phyloP scores from a whole-genome alignment of 73 alveolate species.

The Paramecium sonneborni region DNA sequence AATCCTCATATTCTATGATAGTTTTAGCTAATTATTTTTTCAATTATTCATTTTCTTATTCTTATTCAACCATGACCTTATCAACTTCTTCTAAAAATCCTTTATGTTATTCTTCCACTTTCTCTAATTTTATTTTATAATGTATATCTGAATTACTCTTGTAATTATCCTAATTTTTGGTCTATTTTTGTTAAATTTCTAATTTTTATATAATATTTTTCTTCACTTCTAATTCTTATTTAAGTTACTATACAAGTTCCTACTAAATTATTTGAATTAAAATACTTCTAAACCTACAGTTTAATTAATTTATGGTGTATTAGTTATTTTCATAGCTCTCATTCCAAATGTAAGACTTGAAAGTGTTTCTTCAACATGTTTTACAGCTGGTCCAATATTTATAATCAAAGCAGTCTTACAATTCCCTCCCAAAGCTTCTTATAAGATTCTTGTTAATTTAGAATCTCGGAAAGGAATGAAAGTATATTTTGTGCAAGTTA shows the following conservation, averaged over 20 bases:
- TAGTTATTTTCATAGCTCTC: slow-evolving; percentile 95
- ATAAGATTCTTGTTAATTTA: slow-evolving; percentile 84
- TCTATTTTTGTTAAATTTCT: neutral
- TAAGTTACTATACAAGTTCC: slow-evolving; percentile 59
- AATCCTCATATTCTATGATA: neutral
- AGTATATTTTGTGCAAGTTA: slow-evolving; percentile 65
- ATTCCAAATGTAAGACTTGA: slow-evolving; percentile 87
- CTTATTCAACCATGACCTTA: slow-evolving; percentile 60
- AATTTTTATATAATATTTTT: slow-evolving; percentile 68
- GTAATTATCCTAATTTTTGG: neutral
- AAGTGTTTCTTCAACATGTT: slow-evolving; percentile 89
- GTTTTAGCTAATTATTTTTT: neutral
- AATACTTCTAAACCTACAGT: slow-evolving; percentile 74
- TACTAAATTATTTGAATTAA: neutral
- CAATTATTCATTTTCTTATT: slow-evolving; percentile 55
- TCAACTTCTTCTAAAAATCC: slow-evolving; percentile 69
- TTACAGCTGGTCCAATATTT: slow-evolving; percentile 94
- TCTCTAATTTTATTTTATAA: slow-evolving; percentile 55
- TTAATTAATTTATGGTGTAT: slow-evolving; percentile 82
- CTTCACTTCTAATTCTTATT: slow-evolving; percentile 81
- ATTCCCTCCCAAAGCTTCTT: slow-evolving; percentile 96
- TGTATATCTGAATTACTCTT: neutral
- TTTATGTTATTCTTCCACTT: slow-evolving; percentile 64
- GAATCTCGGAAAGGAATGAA: slow-evolving; percentile 88
- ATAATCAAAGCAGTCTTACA: slow-evolving; percentile 93